phyloP scores from a whole-genome alignment of 352 stramenopile species.

The Globisporangium mamillatum region DNA sequence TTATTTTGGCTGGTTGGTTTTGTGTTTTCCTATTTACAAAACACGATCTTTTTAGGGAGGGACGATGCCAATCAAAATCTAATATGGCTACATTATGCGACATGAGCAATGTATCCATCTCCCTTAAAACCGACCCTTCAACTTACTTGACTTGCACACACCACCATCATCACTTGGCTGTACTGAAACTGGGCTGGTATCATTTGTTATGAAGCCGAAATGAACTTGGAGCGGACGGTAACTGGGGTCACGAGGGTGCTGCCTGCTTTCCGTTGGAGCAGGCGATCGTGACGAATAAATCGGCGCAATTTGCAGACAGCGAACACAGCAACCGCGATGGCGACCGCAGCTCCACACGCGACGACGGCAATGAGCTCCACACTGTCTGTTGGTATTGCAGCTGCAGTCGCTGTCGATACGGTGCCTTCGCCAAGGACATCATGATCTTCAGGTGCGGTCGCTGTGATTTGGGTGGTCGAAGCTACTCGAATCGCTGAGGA shows the following conservation, averaged over 20 bases:
- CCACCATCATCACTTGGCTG: not conserved
- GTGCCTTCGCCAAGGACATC: not conserved
- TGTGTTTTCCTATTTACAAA: not conserved
- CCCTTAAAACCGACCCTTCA: not conserved
- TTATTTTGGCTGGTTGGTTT: not conserved
- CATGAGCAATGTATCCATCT: not conserved
- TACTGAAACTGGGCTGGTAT: not conserved
- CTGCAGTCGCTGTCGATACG: not conserved
- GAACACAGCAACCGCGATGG: not conserved
- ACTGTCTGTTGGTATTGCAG: not conserved
- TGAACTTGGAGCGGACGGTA: not conserved
- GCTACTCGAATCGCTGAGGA: not conserved
- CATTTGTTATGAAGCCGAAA: not conserved
- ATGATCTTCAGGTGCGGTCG: not conserved
- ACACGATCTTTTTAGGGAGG: not conserved
- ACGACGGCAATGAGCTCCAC: not conserved
- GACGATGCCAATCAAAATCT: slow-evolving; percentile 1
- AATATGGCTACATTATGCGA: slow-evolving; percentile 1
- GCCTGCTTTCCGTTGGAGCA: not conserved
- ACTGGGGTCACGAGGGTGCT: not conserved
- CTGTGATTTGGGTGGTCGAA: not conserved
- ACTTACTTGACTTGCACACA: not conserved
- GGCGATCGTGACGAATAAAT: not conserved
- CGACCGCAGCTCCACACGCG: not conserved
- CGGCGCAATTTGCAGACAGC: not conserved